Conservation (phyloP, 352 stramenopile species). For the Phytopythium kandeliae region DNA sequence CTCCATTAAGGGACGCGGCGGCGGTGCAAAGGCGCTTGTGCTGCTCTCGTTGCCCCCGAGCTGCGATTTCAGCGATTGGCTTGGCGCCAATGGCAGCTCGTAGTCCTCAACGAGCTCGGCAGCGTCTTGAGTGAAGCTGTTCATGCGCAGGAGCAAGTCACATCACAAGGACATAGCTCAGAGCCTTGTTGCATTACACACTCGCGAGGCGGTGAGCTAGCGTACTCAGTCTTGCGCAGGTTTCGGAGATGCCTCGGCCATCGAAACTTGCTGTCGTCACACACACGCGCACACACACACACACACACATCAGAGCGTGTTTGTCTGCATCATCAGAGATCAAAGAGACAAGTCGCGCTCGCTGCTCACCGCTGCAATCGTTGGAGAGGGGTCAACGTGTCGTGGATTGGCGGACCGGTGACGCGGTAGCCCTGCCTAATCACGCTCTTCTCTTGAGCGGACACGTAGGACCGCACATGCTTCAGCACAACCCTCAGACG, state of each 20-base stretch:
- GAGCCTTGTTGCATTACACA: too few relatives aligned
- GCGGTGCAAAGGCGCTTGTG: slow-evolving; percentile 30
- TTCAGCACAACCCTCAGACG: background rate
- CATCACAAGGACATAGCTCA: background rate
- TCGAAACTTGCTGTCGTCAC: slow-evolving; percentile 54
- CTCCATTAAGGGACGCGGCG: slow-evolving; percentile 33
- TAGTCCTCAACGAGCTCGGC: slow-evolving; percentile 45
- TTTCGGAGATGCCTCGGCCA: slow-evolving; percentile 67
- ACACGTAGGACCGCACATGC: slow-evolving; percentile 18
- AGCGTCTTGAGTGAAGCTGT: slow-evolving; percentile 43
- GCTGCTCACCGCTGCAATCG: background rate
- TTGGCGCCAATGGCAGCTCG: slow-evolving; percentile 14
- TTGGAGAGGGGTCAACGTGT: slow-evolving; percentile 7
- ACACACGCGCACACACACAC: background rate
- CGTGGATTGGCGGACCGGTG: slow-evolving; percentile 39
- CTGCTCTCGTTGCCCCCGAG: background rate
- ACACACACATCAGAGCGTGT: background rate
- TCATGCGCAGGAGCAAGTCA: too few relatives aligned
- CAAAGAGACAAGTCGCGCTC: too few relatives aligned
- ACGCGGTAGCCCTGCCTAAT: slow-evolving; percentile 25
- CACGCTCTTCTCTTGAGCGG: slow-evolving; percentile 20
- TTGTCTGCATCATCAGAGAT: background rate
- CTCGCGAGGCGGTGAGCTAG: background rate
- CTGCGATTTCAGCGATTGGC: slow-evolving; percentile 1
- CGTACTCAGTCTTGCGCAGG: slow-evolving; percentile 48